Evolutionary conservation across 495 filamentous ascomycete genomes (phyloP).

Genomic region (Collariella sp.): DNA sequence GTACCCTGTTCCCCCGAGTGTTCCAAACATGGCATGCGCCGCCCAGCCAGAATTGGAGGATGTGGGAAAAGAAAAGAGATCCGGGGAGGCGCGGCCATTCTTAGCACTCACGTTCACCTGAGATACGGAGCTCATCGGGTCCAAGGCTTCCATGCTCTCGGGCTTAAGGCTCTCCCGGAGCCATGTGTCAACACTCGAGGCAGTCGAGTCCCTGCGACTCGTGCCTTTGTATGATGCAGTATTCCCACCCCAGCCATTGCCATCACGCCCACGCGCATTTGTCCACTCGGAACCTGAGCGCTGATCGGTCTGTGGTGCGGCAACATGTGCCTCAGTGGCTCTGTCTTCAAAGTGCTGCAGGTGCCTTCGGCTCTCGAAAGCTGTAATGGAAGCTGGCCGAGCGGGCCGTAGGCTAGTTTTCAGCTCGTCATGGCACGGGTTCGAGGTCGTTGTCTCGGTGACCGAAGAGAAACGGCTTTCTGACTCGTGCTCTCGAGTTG

Average conservation of each 20-base stretch:
- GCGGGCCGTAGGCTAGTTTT: neutral
- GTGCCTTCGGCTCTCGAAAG: conserved; percentile 21
- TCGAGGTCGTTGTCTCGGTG: conserved; percentile 21
- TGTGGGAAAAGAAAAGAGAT: conserved; percentile 40
- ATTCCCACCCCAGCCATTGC: conserved; percentile 26
- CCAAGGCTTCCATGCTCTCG: conserved; percentile 9
- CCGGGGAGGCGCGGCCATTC: conserved; percentile 29
- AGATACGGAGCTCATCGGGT: conserved; percentile 20
- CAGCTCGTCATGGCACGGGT: conserved; percentile 8
- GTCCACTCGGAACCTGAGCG: neutral
- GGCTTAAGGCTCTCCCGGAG: conserved; percentile 37
- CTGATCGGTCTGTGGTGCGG: conserved; percentile 18
- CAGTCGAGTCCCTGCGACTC: conserved; percentile 15
- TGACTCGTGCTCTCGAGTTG: conserved; percentile 18
- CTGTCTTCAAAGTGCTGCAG: neutral
- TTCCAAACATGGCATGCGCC: conserved; percentile 36
- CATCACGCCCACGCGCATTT: neutral
- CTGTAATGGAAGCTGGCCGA: conserved; percentile 22
- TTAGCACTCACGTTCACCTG: conserved; percentile 15
- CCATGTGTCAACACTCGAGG: conserved; percentile 36
- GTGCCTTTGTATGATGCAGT: conserved; percentile 10
- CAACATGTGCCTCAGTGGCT: neutral
- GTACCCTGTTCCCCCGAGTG: conserved; percentile 30
- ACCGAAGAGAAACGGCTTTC: conserved; percentile 12
- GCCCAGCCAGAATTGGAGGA: conserved; percentile 33